A percentile compares a stretch with the other conserved stretches of the same genome.
These are phyloP conservation scores for Platanus orientalis DNA, from an alignment of 164 flowering plant genomes.

Conservation along the genomic window DNA sequence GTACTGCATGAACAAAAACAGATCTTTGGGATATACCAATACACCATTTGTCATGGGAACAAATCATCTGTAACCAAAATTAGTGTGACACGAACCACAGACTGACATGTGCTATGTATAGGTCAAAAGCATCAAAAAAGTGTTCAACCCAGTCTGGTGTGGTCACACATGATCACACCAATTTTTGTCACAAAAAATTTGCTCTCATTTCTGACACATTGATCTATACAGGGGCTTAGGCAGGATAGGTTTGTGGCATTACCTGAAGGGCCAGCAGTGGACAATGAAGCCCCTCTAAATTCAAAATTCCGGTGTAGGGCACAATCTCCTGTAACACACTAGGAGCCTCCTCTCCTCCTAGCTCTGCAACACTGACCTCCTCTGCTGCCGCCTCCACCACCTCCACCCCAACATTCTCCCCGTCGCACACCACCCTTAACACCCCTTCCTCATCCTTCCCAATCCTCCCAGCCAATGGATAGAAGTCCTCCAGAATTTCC, in stretches of 20 bases:
- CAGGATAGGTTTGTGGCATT: not conserved
- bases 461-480: slow-evolving; percentile 71
- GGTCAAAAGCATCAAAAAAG: too few species aligned
- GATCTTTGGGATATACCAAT: too few species aligned
- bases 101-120: too few species aligned
- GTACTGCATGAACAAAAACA: too few species aligned
- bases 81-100: too few species aligned
- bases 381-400: slow-evolving; percentile 56
- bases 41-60: too few species aligned
- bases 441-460: slow-evolving; percentile 84
- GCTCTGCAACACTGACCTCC: slow-evolving; percentile 44
- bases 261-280: slow-evolving; percentile 84
- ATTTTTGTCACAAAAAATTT: too few species aligned
- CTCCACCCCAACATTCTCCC: slow-evolving; percentile 67
- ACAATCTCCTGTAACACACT: slow-evolving; percentile 50
- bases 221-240: too few species aligned
- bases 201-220: too few species aligned
- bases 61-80: too few species aligned
- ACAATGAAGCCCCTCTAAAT: slow-evolving; percentile 69
- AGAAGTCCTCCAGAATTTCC: slow-evolving; percentile 59
- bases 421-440: slow-evolving; percentile 67
- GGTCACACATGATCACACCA: too few species aligned
- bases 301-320: slow-evolving; percentile 70
- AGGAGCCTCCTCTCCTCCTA: slow-evolving; percentile 51
- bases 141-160: too few species aligned